A percentile compares a stretch with the other conserved stretches of the same genome.
These are phyloP conservation scores for Davidsoniella australis DNA, from an alignment of 2,329 filamentous ascomycete genomes.

Conservation along the genomic window DNA sequence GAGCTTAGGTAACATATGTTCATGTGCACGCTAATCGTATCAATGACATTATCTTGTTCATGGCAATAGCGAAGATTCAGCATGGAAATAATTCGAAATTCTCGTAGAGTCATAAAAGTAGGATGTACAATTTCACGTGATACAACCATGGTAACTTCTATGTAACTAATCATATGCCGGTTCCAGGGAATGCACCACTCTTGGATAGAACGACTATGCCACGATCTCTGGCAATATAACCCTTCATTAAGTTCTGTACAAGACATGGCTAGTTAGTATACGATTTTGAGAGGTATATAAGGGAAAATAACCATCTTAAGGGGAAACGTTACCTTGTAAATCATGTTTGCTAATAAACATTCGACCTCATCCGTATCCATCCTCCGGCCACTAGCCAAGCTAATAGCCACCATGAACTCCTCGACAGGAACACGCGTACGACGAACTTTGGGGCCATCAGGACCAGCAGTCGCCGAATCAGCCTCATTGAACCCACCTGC, in stretches of 20 bases:
- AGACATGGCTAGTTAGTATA: not conserved
- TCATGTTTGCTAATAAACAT: slow-evolving; percentile 86
- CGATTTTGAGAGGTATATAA: no score
- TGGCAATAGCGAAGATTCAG: no score
- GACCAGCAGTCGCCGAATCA: slow-evolving; percentile 50
- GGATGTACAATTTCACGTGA: no score
- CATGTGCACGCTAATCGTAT: no score
- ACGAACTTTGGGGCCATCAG: slow-evolving; percentile 27
- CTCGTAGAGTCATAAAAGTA: no score
- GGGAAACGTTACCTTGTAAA: slow-evolving; percentile 64
- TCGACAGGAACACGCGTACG: slow-evolving; percentile 64
- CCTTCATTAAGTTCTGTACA: slow-evolving; percentile 76
- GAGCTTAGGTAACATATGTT: no score
- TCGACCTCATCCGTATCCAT: slow-evolving; percentile 88
- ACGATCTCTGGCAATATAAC: slow-evolving; percentile 85
- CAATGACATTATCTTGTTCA: no score
- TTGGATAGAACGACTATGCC: slow-evolving; percentile 88
- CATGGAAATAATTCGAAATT: no score
- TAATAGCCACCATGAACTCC: slow-evolving; percentile 74
- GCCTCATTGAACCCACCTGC: slow-evolving; percentile 64
- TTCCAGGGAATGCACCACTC: slow-evolving; percentile 82
- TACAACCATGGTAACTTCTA: no score
- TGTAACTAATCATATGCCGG: slow-evolving; percentile 37
- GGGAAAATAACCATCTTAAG: not conserved
- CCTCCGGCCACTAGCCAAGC: slow-evolving; percentile 48